These are phyloP conservation scores for Paecilomyces fulvus DNA, from an alignment of 2,329 filamentous ascomycete genomes.

Conservation along the genomic window DNA sequence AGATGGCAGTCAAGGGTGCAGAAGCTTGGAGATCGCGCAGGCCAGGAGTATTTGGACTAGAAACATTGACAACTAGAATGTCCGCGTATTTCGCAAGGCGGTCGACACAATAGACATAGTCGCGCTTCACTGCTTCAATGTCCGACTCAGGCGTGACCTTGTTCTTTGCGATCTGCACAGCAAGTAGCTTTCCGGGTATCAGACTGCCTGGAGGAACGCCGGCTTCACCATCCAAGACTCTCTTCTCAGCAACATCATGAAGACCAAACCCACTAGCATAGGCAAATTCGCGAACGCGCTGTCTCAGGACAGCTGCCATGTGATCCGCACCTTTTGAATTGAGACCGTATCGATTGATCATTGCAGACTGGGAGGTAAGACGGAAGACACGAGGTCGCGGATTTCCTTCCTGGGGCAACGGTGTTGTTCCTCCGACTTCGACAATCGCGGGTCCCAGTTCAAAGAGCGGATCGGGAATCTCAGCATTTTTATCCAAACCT, in stretches of 20 bases:
- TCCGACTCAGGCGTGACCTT: slow-evolving; percentile 81
- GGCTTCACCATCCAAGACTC: slow-evolving; percentile 68
- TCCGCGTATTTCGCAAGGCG: slow-evolving; percentile 81
- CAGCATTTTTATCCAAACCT: slow-evolving; percentile 88
- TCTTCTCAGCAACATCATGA: slow-evolving; percentile 55
- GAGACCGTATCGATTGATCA: slow-evolving; percentile 94
- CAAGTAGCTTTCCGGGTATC: slow-evolving; percentile 63
- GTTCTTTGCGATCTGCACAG: slow-evolving; percentile 95
- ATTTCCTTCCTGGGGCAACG: slow-evolving; percentile 81
- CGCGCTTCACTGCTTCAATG: slow-evolving; percentile 66
- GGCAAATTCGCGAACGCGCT: slow-evolving; percentile 70
- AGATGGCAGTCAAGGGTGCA: slow-evolving; percentile 70
- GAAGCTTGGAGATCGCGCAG: slow-evolving; percentile 77
- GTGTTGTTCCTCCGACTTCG: slow-evolving; percentile 86
- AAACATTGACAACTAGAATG: slow-evolving; percentile 96
- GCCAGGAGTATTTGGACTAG: slow-evolving; percentile 90
- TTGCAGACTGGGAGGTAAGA: slow-evolving; percentile 68
- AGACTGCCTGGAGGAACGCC: slow-evolving; percentile 77
- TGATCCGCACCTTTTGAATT: slow-evolving; percentile 86
- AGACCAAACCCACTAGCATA: slow-evolving; percentile 58
- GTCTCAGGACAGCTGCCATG: slow-evolving; percentile 69
- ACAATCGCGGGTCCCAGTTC: slow-evolving; percentile 78
- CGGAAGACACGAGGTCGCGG: slow-evolving; percentile 81
- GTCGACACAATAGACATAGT: slow-evolving; percentile 84
- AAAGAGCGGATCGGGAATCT: slow-evolving; percentile 77